Percentiles rank a stretch among this genome's conserved stretches.
Conservation (phyloP, 495 filamentous ascomycete genomes). For the Hypoxylon lenormandii region DNA sequence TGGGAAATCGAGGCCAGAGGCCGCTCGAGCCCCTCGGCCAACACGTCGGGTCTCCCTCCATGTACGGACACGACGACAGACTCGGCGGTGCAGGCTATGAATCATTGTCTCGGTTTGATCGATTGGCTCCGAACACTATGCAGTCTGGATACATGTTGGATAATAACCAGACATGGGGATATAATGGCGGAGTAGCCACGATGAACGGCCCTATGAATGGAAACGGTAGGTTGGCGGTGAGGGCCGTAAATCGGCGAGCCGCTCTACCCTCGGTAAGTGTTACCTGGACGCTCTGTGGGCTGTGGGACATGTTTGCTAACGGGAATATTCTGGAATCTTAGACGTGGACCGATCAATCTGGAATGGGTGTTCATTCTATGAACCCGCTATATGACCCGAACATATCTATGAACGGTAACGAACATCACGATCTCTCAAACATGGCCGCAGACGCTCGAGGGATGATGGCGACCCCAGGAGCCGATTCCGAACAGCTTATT, state of each 20-base stretch:
- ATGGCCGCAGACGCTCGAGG: conserved; percentile 48
- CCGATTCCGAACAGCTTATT: conserved; percentile 77
- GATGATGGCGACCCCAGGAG: conserved; percentile 59
- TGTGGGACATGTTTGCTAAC: conserved; percentile 19
- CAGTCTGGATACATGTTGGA: conserved; percentile 57
- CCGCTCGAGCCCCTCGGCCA: conserved; percentile 57
- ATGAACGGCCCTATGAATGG: conserved; percentile 64
- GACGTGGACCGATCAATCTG: conserved; percentile 64
- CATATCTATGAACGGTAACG: conserved; percentile 53
- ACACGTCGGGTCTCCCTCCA: conserved; percentile 57
- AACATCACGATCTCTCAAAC: conserved; percentile 44
- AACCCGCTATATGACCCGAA: conserved; percentile 53
- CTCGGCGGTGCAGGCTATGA: conserved; percentile 65
- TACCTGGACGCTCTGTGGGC: conserved; percentile 42
- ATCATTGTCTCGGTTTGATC: conserved; percentile 64
- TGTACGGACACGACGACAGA: conserved; percentile 65
- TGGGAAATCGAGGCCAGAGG: conserved; percentile 73
- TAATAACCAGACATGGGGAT: conserved; percentile 64
- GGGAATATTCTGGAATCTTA: conserved; percentile 29
- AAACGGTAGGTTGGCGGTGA: conserved; percentile 57
- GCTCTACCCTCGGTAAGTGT: conserved; percentile 63
- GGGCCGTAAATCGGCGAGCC: conserved; percentile 58
- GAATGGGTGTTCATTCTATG: conserved; percentile 57
- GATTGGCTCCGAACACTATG: conserved; percentile 54
- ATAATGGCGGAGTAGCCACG: conserved; percentile 60